phyloP scores from a whole-genome alignment of 768 basidiomycete genomes.

The Podaxis sp. region DNA sequence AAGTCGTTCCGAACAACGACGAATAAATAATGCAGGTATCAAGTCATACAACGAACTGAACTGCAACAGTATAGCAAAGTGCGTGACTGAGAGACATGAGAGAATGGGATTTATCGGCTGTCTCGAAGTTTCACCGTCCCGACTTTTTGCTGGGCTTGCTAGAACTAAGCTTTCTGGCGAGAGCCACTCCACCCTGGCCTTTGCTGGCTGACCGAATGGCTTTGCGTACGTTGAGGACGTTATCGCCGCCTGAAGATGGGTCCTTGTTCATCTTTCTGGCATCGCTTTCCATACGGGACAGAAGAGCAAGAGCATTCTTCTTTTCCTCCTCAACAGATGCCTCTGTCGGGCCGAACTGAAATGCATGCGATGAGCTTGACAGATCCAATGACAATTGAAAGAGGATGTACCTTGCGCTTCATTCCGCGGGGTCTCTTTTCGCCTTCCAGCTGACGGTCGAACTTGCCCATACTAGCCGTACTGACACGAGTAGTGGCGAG shows the following conservation, averaged over 20 bases:
- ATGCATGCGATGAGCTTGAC: neutral
- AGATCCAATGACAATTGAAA: neutral
- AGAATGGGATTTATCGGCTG: neutral
- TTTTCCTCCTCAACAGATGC: conserved; percentile 62
- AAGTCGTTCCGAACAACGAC: neutral
- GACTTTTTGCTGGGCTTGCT: neutral
- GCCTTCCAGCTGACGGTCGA: conserved; percentile 86
- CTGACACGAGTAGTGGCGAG: conserved; percentile 74
- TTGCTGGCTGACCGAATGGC: conserved; percentile 76
- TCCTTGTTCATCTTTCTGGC: conserved; percentile 55
- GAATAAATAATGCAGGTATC: neutral
- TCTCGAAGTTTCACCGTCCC: neutral
- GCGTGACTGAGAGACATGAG: neutral
- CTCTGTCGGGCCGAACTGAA: conserved; percentile 84
- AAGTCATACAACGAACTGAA: neutral
- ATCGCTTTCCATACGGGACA: conserved; percentile 73
- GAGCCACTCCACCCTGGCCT: conserved; percentile 57
- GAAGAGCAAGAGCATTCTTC: conserved; percentile 65
- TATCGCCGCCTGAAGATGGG: conserved; percentile 37
- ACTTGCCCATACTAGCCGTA: conserved; percentile 94
- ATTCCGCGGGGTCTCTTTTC: conserved; percentile 85
- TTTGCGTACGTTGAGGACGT: conserved; percentile 81
- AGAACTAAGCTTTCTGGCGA: conserved; percentile 27
- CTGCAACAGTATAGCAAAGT: neutral
- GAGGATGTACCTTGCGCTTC: conserved; percentile 80